Conservation (phyloP, 441 rosid genomes). For the Aquilaria agallochum region DNA sequence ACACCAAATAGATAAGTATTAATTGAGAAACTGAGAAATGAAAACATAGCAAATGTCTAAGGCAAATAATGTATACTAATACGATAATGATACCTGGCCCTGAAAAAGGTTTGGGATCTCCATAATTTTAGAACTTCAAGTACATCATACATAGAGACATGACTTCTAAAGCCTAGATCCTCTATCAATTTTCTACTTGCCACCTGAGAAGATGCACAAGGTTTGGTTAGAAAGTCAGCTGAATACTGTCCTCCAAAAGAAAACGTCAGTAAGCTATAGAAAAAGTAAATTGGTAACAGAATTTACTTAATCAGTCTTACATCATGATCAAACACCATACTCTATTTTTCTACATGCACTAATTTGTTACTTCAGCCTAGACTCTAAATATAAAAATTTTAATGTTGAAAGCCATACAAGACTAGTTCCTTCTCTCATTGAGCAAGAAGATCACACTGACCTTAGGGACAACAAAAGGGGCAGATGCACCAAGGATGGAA, state of each 20-base stretch:
- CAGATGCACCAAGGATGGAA: slow-evolving; percentile 70
- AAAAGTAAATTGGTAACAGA: too few species aligned
- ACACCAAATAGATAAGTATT: slow-evolving; percentile 14
- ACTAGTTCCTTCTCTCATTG: slow-evolving; percentile 3
- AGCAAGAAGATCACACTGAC: slow-evolving; percentile 36
- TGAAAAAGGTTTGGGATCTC: slow-evolving; percentile 57
- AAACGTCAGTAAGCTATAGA: too few species aligned
- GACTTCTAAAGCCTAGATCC: slow-evolving; percentile 80
- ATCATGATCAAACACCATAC: too few species aligned
- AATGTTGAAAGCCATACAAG: too few species aligned
- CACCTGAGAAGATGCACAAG: slow-evolving; percentile 44
- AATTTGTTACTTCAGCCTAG: too few species aligned
- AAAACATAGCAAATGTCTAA: background rate
- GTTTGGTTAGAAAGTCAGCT: too few species aligned
- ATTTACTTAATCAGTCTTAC: too few species aligned
- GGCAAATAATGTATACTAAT: background rate
- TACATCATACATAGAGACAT: slow-evolving; percentile 63
- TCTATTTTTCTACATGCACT: too few species aligned
- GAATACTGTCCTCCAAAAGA: too few species aligned
- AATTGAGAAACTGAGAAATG: slow-evolving; percentile 5
- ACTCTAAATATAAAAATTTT: too few species aligned
- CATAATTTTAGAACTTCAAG: slow-evolving; percentile 53
- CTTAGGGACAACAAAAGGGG: slow-evolving; percentile 92
- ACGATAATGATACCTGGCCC: slow-evolving; percentile 60
- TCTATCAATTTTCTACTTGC: slow-evolving; percentile 54